Evolutionary conservation across 2,329 filamentous ascomycete genomes (phyloP).

Genomic region (Fusarium compactum): DNA sequence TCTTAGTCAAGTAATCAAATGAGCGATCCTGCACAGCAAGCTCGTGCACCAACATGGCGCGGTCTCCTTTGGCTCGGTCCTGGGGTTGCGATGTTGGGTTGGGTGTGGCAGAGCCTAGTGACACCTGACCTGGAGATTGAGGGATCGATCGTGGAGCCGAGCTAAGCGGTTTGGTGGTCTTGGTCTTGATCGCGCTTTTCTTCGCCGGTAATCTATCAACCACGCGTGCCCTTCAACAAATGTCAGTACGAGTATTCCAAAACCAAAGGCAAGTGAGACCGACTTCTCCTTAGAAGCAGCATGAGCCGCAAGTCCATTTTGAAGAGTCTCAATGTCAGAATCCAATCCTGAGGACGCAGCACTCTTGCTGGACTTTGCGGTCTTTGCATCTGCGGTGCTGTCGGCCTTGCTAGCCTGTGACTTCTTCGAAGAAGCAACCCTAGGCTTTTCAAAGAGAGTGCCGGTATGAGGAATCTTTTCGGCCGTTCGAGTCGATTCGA

Average conservation of each 20-base stretch:
- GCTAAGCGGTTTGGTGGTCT: conserved; percentile 58
- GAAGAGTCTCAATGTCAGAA: conserved; percentile 63
- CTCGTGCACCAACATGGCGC: conserved; percentile 69
- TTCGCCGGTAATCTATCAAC: conserved; percentile 53
- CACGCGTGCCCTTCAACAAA: conserved; percentile 49
- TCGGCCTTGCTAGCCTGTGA: conserved; percentile 48
- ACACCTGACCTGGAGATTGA: conserved; percentile 67
- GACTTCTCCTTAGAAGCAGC: conserved; percentile 54
- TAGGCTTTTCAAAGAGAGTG: conserved; percentile 62
- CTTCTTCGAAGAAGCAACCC: conserved; percentile 36
- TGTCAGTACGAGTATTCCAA: conserved; percentile 46
- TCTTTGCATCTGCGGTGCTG: conserved; percentile 50
- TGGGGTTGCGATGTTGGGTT: conserved; percentile 63
- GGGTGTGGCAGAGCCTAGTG: conserved; percentile 66
- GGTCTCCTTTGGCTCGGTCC: conserved; percentile 66
- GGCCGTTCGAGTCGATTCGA: conserved; percentile 60
- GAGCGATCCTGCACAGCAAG: conserved; percentile 67
- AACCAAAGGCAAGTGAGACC: conserved; percentile 35
- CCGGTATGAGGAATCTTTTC: conserved; percentile 64
- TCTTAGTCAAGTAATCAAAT: conserved; percentile 61
- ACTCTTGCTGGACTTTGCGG: conserved; percentile 50
- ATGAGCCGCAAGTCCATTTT: conserved; percentile 56
- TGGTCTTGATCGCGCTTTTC: conserved; percentile 54
- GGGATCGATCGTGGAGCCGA: conserved; percentile 59
- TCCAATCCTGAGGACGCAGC: conserved; percentile 58